Evolutionary conservation across 176 grass and related monocot genomes (phyloP), one percentile per base, ranked within the genome.

Genomic region (Oryza longistaminata): DNA sequence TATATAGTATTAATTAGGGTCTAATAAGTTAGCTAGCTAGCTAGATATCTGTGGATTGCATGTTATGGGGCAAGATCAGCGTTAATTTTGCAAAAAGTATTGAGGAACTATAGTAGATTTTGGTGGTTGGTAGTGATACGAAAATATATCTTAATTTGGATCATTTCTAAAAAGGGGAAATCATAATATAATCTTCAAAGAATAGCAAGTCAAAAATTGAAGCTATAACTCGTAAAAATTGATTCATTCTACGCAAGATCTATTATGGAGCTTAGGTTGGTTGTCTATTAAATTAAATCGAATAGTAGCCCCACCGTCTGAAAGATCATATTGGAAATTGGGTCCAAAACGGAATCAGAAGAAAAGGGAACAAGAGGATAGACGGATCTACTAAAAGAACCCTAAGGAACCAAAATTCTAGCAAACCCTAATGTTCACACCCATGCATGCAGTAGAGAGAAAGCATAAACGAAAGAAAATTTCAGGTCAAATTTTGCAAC

Each of bases 381-480:
- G 1, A 49, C 3, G 75, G 75, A 90, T 87, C 68, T 66, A 15
- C 74, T 49, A 39, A 21, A 74, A 79, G 68, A 87, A 90, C 80
- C 74, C 74, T 79, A 87, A 81, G 78, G 73, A 74, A 24, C 61
- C 17, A 68, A 62, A 62, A 10, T 66, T 24, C 12, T 39, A 33
- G 76, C 48, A 83, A 83, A 83, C 84, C 84, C 88, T 87, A 88
- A 75, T 90, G 31, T 70, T 93, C 70, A 81, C 81, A 84, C 61
- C n/a, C 60, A 26, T 52, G 19, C 44, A 68, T 52, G 25, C 35
- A 68, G n/a, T 55, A 39, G 19, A 74, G 42, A 44, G 42, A 44
- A 62, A 48, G 8, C n/a, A 87, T 13, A 71, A 52, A 55, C 72
- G 16, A 27, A 24, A 24, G 4, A 40, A 34, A 82, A 66, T 14